Percentiles rank a stretch among this genome's conserved stretches.
These are phyloP conservation scores for Vitis rotundifolia DNA, from an alignment of 164 flowering plant species.

Conservation along the genomic window DNA sequence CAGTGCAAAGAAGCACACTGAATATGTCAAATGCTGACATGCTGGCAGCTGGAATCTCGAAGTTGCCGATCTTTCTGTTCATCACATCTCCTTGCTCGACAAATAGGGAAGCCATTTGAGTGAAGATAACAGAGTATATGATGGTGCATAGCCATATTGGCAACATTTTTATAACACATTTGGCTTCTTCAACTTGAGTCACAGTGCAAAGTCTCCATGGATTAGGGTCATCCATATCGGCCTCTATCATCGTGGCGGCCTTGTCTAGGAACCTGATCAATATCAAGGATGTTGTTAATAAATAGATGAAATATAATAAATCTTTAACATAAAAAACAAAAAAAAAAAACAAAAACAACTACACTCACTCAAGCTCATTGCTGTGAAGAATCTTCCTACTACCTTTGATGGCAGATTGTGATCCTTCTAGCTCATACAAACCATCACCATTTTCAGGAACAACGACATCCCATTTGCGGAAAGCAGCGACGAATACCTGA, in stretches of 20 bases:
- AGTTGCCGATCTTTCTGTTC: constrained; percentile 46
- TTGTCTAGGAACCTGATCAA: constrained; percentile 71
- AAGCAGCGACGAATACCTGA: constrained; percentile 72
- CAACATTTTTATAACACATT: constrained; percentile 69
- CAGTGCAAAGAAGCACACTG: constrained; percentile 68
- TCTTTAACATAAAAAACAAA: no score
- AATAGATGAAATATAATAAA: not conserved
- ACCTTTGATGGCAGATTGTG: constrained; percentile 75
- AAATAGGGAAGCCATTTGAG: constrained; percentile 96
- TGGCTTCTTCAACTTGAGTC: constrained; percentile 93
- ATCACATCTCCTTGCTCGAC: constrained; percentile 91
- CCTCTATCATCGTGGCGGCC: constrained; percentile 69
- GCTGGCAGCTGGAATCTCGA: constrained; percentile 85
- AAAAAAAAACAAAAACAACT: not conserved
- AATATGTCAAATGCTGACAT: constrained; percentile 85
- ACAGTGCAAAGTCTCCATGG: constrained; percentile 90
- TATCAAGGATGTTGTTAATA: not conserved
- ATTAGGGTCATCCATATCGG: constrained; percentile 32
- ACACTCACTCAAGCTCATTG: constrained; percentile 56
- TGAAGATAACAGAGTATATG: constrained; percentile 83
- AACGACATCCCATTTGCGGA: constrained; percentile 46
- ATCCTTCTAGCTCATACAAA: constrained; percentile 69
- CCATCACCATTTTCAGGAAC: constrained; percentile 30
- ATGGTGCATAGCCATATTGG: constrained; percentile 95
- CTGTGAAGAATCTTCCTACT: constrained; percentile 75